Evolutionary conservation across 2,329 filamentous ascomycete genomes (phyloP), one percentile per base, ranked within the genome.

Genomic region (Talaromyces atroroseus): DNA sequence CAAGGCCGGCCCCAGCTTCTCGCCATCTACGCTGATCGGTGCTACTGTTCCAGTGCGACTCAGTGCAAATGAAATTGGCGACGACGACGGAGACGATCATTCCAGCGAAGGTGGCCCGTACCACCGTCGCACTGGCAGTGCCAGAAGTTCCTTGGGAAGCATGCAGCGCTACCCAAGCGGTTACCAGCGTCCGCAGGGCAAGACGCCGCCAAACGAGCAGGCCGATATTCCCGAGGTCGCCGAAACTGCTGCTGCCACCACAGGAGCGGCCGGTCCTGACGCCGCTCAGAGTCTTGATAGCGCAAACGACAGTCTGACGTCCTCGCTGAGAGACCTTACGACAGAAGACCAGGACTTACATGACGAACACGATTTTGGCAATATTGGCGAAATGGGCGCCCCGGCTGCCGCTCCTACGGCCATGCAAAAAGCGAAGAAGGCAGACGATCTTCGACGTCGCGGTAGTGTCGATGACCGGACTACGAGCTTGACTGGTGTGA

Each of bases 61-160:
- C 60, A 95, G 90, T 70, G 92, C 94, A n/a, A 95, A 89, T 51
- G 94, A 99, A 72, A 89, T 97, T 14, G 91, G 95, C 65, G 90
- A 89, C 62, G 91, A 87, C 62, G 90, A 92, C 64, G 90, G 86
- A 49, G 85, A 87, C 44, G 69, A 72, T 16, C 71, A 62, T 36
- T 75, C 69, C 61, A 70, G 69, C 8, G 68, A 69, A 49, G 67
- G 66, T 1, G 49, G 40, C 2, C 36, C 36, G 12, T 57, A 53
- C 18, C 62, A 72, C 59, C 81, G 85, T 64, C 76, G 77, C 51
- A 76, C 82, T 52, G 81, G 81, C 47, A 84, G 81, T 59, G 81
- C 82, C 12, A 76, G 82, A 59, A 84, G 81, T 66, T 84, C 81
- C 46, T 68, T 83, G 16, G 76, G 76, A 49, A 77, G 74, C 62